Conservation (phyloP, 305 asterid genomes). For the Solanum hybrid region DNA sequence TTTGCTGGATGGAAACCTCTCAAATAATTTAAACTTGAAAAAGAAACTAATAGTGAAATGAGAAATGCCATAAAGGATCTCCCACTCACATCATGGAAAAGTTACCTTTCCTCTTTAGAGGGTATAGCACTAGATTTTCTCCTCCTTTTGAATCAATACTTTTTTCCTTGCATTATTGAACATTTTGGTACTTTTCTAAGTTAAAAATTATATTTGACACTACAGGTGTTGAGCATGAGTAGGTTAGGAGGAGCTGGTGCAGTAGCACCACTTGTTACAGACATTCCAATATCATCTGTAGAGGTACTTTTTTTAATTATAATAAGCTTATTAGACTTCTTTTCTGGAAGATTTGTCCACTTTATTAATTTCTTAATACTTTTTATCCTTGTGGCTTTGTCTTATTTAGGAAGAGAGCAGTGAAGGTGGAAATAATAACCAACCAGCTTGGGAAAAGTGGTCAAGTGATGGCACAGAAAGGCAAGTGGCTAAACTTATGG, state of each 20-base stretch:
- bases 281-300: constrained; percentile 65
- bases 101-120: background rate
- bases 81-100: constrained; percentile 4
- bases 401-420: constrained; percentile 49
- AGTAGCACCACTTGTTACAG: constrained; percentile 94
- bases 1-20: background rate
- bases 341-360: background rate
- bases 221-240: constrained; percentile 98
- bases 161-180: constrained; percentile 3
- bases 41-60: background rate
- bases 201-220: background rate
- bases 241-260: constrained; percentile 98
- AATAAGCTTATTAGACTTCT: background rate
- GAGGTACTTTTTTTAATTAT: constrained; percentile 39
- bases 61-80: background rate
- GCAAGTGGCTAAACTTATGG: constrained; percentile 95
- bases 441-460: constrained; percentile 96
- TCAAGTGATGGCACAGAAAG: constrained; percentile 87
- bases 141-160: constrained; percentile 2
- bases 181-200: background rate
- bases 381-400: background rate
- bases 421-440: constrained; percentile 49
- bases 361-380: background rate
- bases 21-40: background rate
- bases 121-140: background rate